Percentiles rank a stretch among this genome's conserved stretches.
Evolutionary conservation across 345 rosid species (phyloP).

Genomic region (Rhizophora apiculata): DNA sequence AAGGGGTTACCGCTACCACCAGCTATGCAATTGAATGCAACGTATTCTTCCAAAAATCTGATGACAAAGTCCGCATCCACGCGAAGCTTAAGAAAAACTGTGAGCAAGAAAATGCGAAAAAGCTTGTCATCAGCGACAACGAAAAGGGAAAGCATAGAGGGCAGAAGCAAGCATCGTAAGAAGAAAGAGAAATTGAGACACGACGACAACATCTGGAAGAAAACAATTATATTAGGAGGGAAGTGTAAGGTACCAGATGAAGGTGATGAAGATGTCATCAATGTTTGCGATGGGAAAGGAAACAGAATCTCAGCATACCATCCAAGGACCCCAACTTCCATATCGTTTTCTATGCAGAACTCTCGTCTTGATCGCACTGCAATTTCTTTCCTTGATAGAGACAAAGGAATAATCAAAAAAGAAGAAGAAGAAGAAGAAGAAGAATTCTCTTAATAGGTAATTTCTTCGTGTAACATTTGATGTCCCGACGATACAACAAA

Average conservation of each 20-base stretch:
- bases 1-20: conserved; percentile 48
- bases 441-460: conserved; percentile 1
- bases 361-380: conserved; percentile 31
- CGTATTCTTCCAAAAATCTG: conserved; percentile 29
- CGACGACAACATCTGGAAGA: conserved; percentile 57
- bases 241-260: conserved; percentile 53
- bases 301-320: conserved; percentile 42
- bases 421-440: conserved; percentile 9
- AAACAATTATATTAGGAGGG: conserved; percentile 68
- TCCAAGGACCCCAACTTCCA: conserved; percentile 34
- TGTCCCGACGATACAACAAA: too few relatives aligned
- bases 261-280: conserved; percentile 26
- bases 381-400: conserved; percentile 15
- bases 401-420: neutral
- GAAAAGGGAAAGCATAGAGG: conserved; percentile 8
- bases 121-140: conserved; percentile 34
- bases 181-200: conserved; percentile 34
- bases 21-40: conserved; percentile 17
- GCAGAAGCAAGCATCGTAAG: conserved; percentile 1
- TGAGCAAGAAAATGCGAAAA: conserved; percentile 38
- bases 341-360: conserved; percentile 35
- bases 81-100: neutral
- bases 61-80: conserved; percentile 21
- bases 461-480: too few relatives aligned
- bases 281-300: conserved; percentile 36